Evolutionary conservation across 2,329 filamentous ascomycete species (phyloP), one percentile per base, ranked within the genome.

Genomic region (Arachnomyces sp.): DNA sequence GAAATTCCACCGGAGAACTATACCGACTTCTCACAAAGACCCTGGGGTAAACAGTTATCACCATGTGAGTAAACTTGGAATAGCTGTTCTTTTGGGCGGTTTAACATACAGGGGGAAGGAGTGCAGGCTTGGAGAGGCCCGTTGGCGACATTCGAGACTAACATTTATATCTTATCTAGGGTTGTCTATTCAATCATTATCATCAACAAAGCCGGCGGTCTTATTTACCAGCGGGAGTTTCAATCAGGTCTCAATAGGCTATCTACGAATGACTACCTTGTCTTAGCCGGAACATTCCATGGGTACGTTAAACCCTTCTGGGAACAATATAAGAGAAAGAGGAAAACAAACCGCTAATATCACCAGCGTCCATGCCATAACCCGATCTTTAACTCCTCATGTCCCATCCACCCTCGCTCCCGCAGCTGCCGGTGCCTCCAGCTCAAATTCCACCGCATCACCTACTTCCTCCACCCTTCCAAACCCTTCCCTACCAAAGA

Each of bases 141-240:
- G 21, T 9, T 9, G 5, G 21, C 21, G 9, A 9, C 9, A 25
- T 9, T 9, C 9, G 9, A 9, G 9, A 25, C 21, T 25, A 25
- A 25, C 21, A 5, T 5, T 25, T 25, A 9, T 25, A 32, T 16
- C 31, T 5, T 16, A 5, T 39, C 39, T 52, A 96, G 89, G 92
- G 86, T 88, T 51, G 84, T 98, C 63, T 92, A 93, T 65, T 82
- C 89, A 44, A 82, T 98, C 59, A 88, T 96, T 62, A 84, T 98
- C 62, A 95, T 98, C 72, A 96, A 95, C 74, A 98, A 98, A 75
- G 89, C 92, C 49, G 92, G 89, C 45, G 92, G 92, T 54, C 77
- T 98, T 39, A 82, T 98, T 66, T 98, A 94, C 73, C 90, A 96
- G 67, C 86, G 88, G 54, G 86, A 87, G 58, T 96, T 98, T 64